phyloP scores from a whole-genome alignment of 2,329 filamentous ascomycete species.

The Diaporthe ilicicola region DNA sequence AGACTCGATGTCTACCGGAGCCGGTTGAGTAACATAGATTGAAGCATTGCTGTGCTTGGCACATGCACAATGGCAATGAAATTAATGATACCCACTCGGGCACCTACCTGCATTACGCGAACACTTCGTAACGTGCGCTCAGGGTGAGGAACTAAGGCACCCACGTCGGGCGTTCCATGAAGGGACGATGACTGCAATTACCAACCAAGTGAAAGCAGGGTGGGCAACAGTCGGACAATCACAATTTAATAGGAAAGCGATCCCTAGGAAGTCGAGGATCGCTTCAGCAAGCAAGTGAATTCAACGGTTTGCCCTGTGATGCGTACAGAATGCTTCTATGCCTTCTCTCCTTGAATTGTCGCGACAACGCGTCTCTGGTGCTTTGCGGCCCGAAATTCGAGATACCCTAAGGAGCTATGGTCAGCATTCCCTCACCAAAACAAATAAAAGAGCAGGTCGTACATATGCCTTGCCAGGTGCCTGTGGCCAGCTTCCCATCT shows the following conservation, averaged over 20 bases:
- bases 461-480: slow-evolving; percentile 81
- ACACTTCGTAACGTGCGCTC: neutral
- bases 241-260: neutral
- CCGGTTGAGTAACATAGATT: neutral
- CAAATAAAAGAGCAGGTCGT: neutral
- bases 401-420: slow-evolving; percentile 65
- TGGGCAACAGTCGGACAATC: neutral
- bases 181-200: neutral
- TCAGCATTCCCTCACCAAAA: slow-evolving; percentile 46
- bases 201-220: neutral
- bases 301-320: neutral
- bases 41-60: neutral
- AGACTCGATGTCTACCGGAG: neutral
- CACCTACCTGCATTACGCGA: neutral
- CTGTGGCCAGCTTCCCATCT: slow-evolving; percentile 78
- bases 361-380: slow-evolving; percentile 87
- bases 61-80: slow-evolving; percentile 1
- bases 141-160: neutral
- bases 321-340: slow-evolving; percentile 38
- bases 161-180: neutral
- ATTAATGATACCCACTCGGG: slow-evolving; percentile 18
- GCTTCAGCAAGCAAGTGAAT: neutral
- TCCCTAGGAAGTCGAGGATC: neutral
- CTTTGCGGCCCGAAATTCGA: slow-evolving; percentile 83
- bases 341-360: slow-evolving; percentile 90